Base-by-base conservation (phyloP, 2,329 filamentous ascomycete species). In the Boeremia exigua region DNA sequence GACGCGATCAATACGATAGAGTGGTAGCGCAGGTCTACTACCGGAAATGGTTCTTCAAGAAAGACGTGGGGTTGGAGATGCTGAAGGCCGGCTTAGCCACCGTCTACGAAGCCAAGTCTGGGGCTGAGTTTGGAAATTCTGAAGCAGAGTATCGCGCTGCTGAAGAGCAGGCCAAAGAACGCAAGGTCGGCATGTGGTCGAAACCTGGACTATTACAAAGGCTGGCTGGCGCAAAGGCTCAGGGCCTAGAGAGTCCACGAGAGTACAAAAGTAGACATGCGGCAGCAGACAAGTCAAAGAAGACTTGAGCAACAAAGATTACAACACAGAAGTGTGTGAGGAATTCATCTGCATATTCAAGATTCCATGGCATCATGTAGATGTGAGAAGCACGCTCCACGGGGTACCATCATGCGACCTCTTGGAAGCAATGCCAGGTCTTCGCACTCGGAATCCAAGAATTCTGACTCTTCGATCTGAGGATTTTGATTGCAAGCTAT, bases 41-140 rank as follows among this genome's bases (percentile, higher is more conserved):
- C 29, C 84, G 91, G 43, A 84, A 82, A 52, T 76, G 87, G 66
- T 76, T 91, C 9, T 81, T 91, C 56, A 87, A 86, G 63, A 85
- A 84, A 54, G 93, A 99, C 74, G 90, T 99, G 5, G 92, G 94
- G 3, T 78, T 93, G 58, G 90, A 96, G 75, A 96, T 99, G 93
- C 78, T 99, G 59, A 90, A 87, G 77, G 82, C 80, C 19, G 95
- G 95, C 0, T 78, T 96, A 60, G 95, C 94, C 36, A 96, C 92
- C 2, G 89, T 95, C 3, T 99, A 98, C 73, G 95, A 98, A 78
- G 94, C 92, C 27, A 98, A 96, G 77, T 84, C 82, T 5, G 95
- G 94, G 3, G 89, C 86, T 17, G 95, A 98, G 72, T 99, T 95
- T 80, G 95, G 95, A 23, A 85, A 84, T 1, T 76, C 67, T 44